Evolutionary conservation across 768 basidiomycete species (phyloP).

Genomic region (Lepiota venenata): DNA sequence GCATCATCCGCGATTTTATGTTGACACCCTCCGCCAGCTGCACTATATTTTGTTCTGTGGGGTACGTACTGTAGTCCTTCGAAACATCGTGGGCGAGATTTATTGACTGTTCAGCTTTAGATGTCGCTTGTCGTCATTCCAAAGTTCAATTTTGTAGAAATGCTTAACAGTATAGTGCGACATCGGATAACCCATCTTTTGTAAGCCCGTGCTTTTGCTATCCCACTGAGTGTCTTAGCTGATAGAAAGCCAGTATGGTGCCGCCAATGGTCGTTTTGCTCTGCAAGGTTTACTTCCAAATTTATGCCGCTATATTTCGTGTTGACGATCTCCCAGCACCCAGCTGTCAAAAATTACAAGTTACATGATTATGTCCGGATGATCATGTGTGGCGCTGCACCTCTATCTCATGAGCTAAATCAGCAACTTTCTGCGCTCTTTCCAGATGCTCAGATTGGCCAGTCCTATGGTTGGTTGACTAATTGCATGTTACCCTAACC

Average conservation of each 20-base stretch:
- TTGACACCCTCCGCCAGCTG: slow-evolving; percentile 30
- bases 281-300: slow-evolving; percentile 40
- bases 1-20: not conserved
- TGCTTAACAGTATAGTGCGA: slow-evolving; percentile 58
- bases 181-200: slow-evolving; percentile 56
- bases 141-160: slow-evolving; percentile 57
- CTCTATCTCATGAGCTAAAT: slow-evolving; percentile 51
- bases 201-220: slow-evolving; percentile 22
- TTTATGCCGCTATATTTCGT: not conserved
- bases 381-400: slow-evolving; percentile 56
- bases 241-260: slow-evolving; percentile 36
- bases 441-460: slow-evolving; percentile 52
- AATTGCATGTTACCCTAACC: not conserved
- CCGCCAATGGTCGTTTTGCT: slow-evolving; percentile 56
- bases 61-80: slow-evolving; percentile 28
- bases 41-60: slow-evolving; percentile 55
- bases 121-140: slow-evolving; percentile 56
- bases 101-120: slow-evolving; percentile 18
- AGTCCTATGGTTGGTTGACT: slow-evolving; percentile 47
- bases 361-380: slow-evolving; percentile 38
- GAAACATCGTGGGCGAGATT: not conserved
- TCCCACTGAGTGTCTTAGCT: not conserved
- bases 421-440: slow-evolving; percentile 45
- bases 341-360: slow-evolving; percentile 48
- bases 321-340: slow-evolving; percentile 33